Evolutionary conservation across 192 early-diverging fungal species (phyloP).

Genomic region (Coemansia sp.): DNA sequence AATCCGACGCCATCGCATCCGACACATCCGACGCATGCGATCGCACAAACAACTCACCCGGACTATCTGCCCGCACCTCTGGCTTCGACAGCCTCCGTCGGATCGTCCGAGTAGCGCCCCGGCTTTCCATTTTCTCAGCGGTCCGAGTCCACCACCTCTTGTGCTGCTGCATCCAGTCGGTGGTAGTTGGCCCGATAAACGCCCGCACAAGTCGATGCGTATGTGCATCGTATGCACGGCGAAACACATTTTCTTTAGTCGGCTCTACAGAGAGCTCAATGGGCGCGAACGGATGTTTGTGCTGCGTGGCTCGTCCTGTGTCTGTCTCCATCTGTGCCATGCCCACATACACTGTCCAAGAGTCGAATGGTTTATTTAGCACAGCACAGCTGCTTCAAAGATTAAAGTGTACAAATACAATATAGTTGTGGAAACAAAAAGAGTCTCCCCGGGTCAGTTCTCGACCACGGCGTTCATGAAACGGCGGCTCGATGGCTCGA

Average conservation of each 20-base stretch:
- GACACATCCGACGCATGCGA: too few relatives aligned
- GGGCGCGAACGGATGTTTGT: constrained; percentile 43
- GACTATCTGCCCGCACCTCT: constrained; percentile 10
- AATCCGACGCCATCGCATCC: constrained; percentile 5
- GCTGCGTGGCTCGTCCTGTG: constrained; percentile 2
- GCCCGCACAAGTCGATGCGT: constrained; percentile 19
- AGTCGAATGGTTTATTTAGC: too few relatives aligned
- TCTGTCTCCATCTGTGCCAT: too few relatives aligned
- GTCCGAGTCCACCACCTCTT: constrained; percentile 50
- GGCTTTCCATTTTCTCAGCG: constrained; percentile 31
- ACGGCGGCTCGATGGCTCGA: too few relatives aligned
- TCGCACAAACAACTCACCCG: constrained; percentile 9
- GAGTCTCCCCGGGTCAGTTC: too few relatives aligned
- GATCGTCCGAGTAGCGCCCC: constrained; percentile 17
- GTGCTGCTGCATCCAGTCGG: constrained; percentile 49
- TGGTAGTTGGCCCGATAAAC: constrained; percentile 38
- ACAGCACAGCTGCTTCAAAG: too few relatives aligned
- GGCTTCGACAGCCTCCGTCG: constrained; percentile 17
- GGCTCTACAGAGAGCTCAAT: constrained; percentile 27
- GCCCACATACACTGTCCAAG: too few relatives aligned
- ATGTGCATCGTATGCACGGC: constrained; percentile 10
- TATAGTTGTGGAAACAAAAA: too few relatives aligned
- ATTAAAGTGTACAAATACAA: too few relatives aligned
- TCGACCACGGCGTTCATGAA: too few relatives aligned
- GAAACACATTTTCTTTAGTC: constrained; percentile 25